Conservation (phyloP, 768 basidiomycete species). For the Amanita fuliginea region DNA sequence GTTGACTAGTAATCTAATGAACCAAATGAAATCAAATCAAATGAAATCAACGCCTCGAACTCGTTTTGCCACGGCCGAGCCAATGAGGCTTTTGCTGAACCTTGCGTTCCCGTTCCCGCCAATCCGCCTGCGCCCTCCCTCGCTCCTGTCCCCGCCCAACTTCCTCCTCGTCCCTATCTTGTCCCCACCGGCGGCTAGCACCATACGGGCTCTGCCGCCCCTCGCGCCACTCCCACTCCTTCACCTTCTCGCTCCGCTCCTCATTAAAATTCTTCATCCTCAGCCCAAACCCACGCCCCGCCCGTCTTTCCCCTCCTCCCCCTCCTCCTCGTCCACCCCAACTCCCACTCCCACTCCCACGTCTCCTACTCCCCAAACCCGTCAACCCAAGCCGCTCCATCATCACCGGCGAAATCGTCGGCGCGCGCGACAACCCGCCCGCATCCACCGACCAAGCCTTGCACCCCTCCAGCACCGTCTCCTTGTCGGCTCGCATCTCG, state of each 20-base stretch:
- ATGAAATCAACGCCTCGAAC: too few species aligned
- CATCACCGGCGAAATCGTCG: conserved; percentile 39
- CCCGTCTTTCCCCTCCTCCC: too few species aligned
- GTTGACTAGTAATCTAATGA: not conserved
- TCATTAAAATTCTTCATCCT: not conserved
- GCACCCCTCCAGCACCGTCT: conserved; percentile 40
- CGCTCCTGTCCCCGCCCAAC: not conserved
- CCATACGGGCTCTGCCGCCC: not conserved
- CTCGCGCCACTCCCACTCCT: not conserved
- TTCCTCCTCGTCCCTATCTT: not conserved
- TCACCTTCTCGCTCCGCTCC: not conserved
- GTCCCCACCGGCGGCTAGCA: not conserved
- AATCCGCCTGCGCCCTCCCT: not conserved
- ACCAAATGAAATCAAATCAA: not conserved
- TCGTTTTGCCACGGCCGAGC: not conserved
- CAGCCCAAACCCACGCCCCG: not conserved
- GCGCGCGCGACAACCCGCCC: conserved; percentile 38
- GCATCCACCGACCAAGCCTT: conserved; percentile 52
- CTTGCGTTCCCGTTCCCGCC: not conserved
- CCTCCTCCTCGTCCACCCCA: not conserved
- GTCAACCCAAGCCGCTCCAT: conserved; percentile 28
- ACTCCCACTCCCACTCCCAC: not conserved
- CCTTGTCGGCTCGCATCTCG: conserved; percentile 33
- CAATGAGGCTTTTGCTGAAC: not conserved
- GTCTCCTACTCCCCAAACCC: conserved; percentile 8